Evolutionary conservation across 345 rosid species (phyloP).

Genomic region (Eucalyptus fibrosa): DNA sequence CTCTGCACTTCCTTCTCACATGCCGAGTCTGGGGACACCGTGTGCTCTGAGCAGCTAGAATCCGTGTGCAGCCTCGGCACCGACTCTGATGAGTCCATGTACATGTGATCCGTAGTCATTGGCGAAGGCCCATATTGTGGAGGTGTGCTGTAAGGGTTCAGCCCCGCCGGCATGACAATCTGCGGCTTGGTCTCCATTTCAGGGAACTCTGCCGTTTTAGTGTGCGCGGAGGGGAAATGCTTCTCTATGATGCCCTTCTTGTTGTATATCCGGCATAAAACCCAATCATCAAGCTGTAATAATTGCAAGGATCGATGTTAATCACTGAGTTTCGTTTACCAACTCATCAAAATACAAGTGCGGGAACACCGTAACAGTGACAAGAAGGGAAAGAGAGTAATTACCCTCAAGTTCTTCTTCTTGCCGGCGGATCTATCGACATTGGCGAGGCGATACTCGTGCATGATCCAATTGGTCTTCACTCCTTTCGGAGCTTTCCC

Average conservation of each 20-base stretch:
- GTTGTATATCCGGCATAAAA: constrained; percentile 69
- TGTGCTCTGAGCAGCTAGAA: constrained; percentile 62
- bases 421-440: constrained; percentile 66
- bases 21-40: constrained; percentile 37
- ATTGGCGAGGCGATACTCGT: constrained; percentile 80
- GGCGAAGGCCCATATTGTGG: not conserved
- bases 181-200: constrained; percentile 30
- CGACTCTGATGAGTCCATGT: constrained; percentile 47
- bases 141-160: not conserved
- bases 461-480: constrained; percentile 98
- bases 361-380: not conserved
- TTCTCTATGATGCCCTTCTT: constrained; percentile 67
- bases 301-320: not conserved
- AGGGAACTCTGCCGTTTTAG: not conserved
- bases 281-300: constrained; percentile 83
- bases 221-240: constrained; percentile 2
- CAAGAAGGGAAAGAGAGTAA: not conserved
- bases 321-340: not conserved
- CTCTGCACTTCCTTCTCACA: constrained; percentile 52
- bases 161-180: not conserved
- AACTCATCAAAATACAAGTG: not conserved
- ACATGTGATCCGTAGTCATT: not conserved
- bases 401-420: constrained; percentile 53
- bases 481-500: constrained; percentile 84
- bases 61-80: constrained; percentile 42